A percentile compares a stretch with the other conserved stretches of the same genome.
Evolutionary conservation across 257 asterid genomes (phyloP).

Genomic region (Datura wrightii): DNA sequence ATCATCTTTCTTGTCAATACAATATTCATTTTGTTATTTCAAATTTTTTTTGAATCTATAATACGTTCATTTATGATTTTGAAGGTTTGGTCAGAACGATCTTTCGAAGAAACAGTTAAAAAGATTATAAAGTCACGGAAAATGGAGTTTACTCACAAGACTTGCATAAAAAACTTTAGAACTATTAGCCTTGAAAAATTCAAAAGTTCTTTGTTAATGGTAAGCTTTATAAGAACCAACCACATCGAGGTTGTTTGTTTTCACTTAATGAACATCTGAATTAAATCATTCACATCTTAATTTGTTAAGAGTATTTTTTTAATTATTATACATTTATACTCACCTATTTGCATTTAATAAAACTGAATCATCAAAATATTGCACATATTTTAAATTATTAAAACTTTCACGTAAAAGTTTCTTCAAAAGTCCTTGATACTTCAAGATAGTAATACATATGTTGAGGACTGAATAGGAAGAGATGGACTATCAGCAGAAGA

Average conservation of each 20-base stretch:
- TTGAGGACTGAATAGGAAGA: too few relatives aligned
- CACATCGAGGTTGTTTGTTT: too few relatives aligned
- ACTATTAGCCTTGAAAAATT: slow-evolving; percentile 78
- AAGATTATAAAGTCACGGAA: slow-evolving; percentile 93
- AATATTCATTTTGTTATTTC: too few relatives aligned
- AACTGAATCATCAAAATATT: background rate
- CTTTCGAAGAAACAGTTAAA: slow-evolving; percentile 83
- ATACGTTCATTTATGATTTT: too few relatives aligned
- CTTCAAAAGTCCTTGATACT: too few relatives aligned
- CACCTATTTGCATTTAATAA: background rate
- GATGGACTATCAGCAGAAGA: too few relatives aligned
- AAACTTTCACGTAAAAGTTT: too few relatives aligned
- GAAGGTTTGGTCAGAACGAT: slow-evolving; percentile 85
- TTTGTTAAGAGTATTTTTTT: background rate
- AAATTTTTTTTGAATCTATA: too few relatives aligned
- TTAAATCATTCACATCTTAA: background rate
- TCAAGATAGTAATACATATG: too few relatives aligned
- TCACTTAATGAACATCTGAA: too few relatives aligned
- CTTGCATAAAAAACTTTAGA: slow-evolving; percentile 68
- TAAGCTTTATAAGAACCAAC: slow-evolving; percentile 6
- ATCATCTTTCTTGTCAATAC: too few relatives aligned
- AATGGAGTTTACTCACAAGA: slow-evolving; percentile 94
- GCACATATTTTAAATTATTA: too few relatives aligned
- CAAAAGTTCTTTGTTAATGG: slow-evolving; percentile 87
- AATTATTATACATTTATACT: background rate